Base-by-base conservation (phyloP, 495 filamentous ascomycete species). In the Xylaria telfairii region DNA sequence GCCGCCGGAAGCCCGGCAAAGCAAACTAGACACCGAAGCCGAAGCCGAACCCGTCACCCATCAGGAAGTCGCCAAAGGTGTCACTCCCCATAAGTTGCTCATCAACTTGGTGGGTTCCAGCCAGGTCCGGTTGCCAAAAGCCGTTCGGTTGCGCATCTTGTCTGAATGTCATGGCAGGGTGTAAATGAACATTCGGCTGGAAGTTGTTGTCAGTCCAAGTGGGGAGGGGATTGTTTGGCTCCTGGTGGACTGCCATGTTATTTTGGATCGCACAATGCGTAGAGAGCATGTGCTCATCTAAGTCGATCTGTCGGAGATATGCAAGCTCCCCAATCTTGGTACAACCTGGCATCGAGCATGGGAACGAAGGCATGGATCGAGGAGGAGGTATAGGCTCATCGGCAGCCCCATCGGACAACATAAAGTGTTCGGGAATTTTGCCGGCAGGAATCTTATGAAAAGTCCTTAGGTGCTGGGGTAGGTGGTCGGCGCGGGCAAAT, bases 401-500 rank as follows among this genome's bases (percentile, higher is more conserved):
- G 1, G 3, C 32, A 65, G 42, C 7, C 30, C 42, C 4, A 53
- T 34, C 26, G 0, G 5, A 24, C 10, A 7, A 17, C 56, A 10
- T 24, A 39, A 65, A 37, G 5, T 65, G 0, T 37, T 19, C n/a
- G 26, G 63, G 63, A 28, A 65, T 53, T 41, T 17, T 65, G 10
- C 63, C 63, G 1, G 15, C 30, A 5, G 34, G 24, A 47, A 71
- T 74, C 10, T 78, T 69, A 67, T 81, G 79, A 47, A 76, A 81
- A 15, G 72, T 74, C 13, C 74, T 73, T 13, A 81, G 41, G 70
- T 80, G 79, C 63, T 80, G 77, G 12, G 34, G 67, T 2, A 80
- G 65, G 54, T 81, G 78, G 68, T 81, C 78, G 54, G 65, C 71
- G 39, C 78, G 75, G 37, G 72, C 68, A 66, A 81, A 81, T 17